Evolutionary conservation across 2,329 filamentous ascomycete species (phyloP).

Genomic region (Juglanconis oblonga): DNA sequence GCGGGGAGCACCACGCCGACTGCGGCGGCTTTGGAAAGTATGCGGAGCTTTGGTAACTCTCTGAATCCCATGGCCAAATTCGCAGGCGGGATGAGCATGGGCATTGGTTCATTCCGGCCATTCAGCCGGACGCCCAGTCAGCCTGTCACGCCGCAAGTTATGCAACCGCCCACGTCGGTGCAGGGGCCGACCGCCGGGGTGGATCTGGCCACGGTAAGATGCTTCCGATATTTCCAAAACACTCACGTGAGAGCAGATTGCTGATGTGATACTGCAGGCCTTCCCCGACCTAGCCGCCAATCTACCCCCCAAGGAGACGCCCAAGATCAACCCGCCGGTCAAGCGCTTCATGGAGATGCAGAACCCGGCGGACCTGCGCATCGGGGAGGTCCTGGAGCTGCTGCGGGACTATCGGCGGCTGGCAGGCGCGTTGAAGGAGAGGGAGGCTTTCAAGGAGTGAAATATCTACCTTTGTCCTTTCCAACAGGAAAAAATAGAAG

Average conservation of each 20-base stretch:
- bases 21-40: slow-evolving; percentile 54
- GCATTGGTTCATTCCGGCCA: slow-evolving; percentile 70
- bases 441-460: slow-evolving; percentile 54
- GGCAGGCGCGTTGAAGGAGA: slow-evolving; percentile 60
- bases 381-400: slow-evolving; percentile 71
- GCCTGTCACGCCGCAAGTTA: slow-evolving; percentile 28
- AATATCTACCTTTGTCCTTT: neutral
- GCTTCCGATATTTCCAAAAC: too few relatives aligned
- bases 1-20: slow-evolving; percentile 27
- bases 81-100: slow-evolving; percentile 38
- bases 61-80: slow-evolving; percentile 82
- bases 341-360: slow-evolving; percentile 71
- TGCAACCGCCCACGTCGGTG: slow-evolving; percentile 31
- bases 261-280: slow-evolving; percentile 37
- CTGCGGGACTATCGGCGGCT: slow-evolving; percentile 73
- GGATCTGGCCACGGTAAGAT: slow-evolving; percentile 55
- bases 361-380: slow-evolving; percentile 65
- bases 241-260: neutral
- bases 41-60: slow-evolving; percentile 75
- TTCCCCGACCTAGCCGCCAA: slow-evolving; percentile 58
- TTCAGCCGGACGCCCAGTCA: slow-evolving; percentile 62
- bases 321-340: slow-evolving; percentile 63
- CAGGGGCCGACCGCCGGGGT: slow-evolving; percentile 40
- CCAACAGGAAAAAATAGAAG: neutral
- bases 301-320: slow-evolving; percentile 52